These are phyloP conservation scores for Salix dunnii DNA, from an alignment of 345 rosid genomes.

Conservation along the genomic window DNA sequence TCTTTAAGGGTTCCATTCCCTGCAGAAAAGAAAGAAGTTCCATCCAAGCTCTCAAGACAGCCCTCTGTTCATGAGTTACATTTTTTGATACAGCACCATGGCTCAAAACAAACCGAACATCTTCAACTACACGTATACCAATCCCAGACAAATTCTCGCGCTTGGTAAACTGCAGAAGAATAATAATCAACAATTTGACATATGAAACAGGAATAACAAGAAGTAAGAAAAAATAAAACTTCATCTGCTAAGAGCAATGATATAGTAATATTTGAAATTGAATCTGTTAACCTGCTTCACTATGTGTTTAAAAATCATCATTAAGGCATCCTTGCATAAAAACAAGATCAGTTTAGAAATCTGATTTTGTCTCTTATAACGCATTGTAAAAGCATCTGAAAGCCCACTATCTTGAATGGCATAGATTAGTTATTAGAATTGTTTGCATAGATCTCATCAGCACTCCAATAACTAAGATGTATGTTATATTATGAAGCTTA, in stretches of 20 bases:
- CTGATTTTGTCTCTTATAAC: too few relatives aligned
- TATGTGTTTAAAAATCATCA: background rate
- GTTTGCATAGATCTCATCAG: too few relatives aligned
- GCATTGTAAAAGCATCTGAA: too few relatives aligned
- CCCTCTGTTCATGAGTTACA: constrained; percentile 54
- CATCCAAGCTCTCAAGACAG: constrained; percentile 72
- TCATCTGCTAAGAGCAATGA: background rate
- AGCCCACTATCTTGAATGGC: too few relatives aligned
- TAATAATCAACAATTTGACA: constrained; percentile 11
- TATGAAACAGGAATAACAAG: constrained; percentile 9
- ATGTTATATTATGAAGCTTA: too few relatives aligned
- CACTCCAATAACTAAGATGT: too few relatives aligned
- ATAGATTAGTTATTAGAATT: too few relatives aligned
- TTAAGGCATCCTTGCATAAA: background rate
- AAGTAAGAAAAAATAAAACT: background rate
- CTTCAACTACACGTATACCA: constrained; percentile 66
- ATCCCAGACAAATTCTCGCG: constrained; percentile 61
- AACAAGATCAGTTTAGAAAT: background rate
- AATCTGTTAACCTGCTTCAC: background rate
- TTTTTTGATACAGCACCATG: constrained; percentile 65
- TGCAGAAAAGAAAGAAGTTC: constrained; percentile 71
- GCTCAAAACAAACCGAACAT: constrained; percentile 81
- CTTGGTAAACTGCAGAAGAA: constrained; percentile 54
- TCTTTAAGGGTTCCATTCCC: constrained; percentile 78
- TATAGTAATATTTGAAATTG: too few relatives aligned